A percentile compares a stretch with the other conserved stretches of the same genome.
Evolutionary conservation across 495 filamentous ascomycete genomes (phyloP).

Genomic region (Penicillium robsamsonii): DNA sequence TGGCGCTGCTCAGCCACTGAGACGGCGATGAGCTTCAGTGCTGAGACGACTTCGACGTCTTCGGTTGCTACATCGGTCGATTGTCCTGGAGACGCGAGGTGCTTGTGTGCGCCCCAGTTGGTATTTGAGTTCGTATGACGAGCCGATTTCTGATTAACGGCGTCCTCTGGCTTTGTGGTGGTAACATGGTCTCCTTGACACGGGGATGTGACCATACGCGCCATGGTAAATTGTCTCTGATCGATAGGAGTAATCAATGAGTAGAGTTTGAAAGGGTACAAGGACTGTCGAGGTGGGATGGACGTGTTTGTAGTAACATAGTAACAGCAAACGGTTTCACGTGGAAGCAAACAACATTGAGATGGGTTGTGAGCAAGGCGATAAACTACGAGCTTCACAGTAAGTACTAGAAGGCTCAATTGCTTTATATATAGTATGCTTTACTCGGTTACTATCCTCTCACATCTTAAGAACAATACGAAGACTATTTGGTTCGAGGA

Average conservation of each 20-base stretch:
- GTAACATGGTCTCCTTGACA: background rate
- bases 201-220: background rate
- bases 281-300: background rate
- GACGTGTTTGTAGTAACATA: background rate
- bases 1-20: conserved; percentile 65
- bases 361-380: background rate
- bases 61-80: background rate
- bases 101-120: background rate
- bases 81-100: background rate
- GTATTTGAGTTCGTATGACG: background rate
- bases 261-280: background rate
- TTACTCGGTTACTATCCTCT: background rate
- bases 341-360: background rate
- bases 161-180: background rate
- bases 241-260: background rate
- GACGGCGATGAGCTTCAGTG: conserved; percentile 54
- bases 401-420: background rate
- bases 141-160: background rate
- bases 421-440: background rate
- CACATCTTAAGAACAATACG: background rate
- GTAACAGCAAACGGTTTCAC: background rate
- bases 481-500: background rate
- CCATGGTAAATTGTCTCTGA: background rate
- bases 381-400: background rate
- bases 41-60: conserved; percentile 27